A percentile compares a stretch with the other conserved stretches of the same genome.
Evolutionary conservation across 768 basidiomycete genomes (phyloP).

Genomic region (Trametes villosa): DNA sequence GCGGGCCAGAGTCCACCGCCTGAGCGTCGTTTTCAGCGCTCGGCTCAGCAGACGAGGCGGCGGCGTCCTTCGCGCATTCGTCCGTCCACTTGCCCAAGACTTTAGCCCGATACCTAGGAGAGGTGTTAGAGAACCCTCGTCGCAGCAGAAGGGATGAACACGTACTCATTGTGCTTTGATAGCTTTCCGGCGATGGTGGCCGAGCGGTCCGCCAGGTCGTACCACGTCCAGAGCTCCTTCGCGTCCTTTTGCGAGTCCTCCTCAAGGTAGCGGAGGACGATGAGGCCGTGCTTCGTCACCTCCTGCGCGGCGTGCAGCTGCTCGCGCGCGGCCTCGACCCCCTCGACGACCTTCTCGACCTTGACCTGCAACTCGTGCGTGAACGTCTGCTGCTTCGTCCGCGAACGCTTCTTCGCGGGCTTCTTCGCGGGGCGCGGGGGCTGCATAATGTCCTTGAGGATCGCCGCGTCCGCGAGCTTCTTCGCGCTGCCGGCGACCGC

Average conservation of each 20-base stretch:
- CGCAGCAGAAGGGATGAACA: not conserved
- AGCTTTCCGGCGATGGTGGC: not conserved
- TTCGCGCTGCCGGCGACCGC: not conserved
- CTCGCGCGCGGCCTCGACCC: not conserved
- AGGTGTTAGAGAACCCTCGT: not conserved
- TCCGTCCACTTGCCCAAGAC: constrained; percentile 3
- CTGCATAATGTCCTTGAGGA: constrained; percentile 1
- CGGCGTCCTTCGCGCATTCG: not conserved
- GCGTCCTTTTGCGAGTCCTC: not conserved
- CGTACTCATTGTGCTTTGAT: not conserved
- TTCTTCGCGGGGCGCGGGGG: not conserved
- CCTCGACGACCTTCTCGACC: constrained; percentile 6
- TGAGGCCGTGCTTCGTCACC: not conserved
- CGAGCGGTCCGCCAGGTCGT: not conserved
- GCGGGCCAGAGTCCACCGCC: not conserved
- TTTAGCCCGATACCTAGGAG: not conserved
- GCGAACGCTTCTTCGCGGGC: not conserved
- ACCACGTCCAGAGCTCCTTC: constrained; percentile 10
- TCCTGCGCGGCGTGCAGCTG: not conserved
- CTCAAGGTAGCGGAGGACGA: constrained; percentile 1
- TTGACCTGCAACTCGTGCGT: not conserved
- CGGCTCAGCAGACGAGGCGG: not conserved
- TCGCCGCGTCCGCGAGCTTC: constrained; percentile 1
- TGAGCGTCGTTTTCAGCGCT: no score
- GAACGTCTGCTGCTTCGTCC: no score